Evolutionary conservation across 305 asterid species (phyloP).

Genomic region (Fraxinus angustifolia): DNA sequence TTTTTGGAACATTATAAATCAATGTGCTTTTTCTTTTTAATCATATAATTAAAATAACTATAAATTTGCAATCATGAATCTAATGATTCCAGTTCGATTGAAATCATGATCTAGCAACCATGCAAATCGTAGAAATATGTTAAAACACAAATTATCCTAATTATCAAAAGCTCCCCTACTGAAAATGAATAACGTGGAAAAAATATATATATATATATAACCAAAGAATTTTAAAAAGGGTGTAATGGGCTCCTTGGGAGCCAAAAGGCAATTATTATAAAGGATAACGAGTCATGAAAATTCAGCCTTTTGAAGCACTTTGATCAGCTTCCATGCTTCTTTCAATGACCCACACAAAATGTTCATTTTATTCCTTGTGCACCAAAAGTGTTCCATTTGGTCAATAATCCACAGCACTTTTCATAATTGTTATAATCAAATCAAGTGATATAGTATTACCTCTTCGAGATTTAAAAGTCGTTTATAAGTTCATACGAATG

Average conservation of each 20-base stretch:
- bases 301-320: slow-evolving; percentile 59
- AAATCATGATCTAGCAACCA: slow-evolving; percentile 35
- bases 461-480: neutral
- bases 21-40: slow-evolving; percentile 11
- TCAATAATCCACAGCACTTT: neutral
- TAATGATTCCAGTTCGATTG: slow-evolving; percentile 26
- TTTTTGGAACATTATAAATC: slow-evolving; percentile 22
- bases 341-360: slow-evolving; percentile 34
- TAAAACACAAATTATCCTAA: neutral
- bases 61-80: slow-evolving; percentile 35
- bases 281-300: slow-evolving; percentile 38
- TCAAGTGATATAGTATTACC: neutral
- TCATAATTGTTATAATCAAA: neutral
- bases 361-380: neutral
- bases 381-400: neutral
- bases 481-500: no score
- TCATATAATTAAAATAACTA: no score
- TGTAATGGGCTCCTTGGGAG: slow-evolving; percentile 19
- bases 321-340: slow-evolving; percentile 37
- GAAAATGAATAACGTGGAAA: neutral
- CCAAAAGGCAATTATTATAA: slow-evolving; percentile 21
- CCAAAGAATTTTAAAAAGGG: slow-evolving; percentile 19
- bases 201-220: neutral
- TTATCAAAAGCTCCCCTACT: no score
- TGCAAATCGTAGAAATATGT: neutral